phyloP scores from a whole-genome alignment of 208 protist species.

The Leptomonas seymouri region DNA sequence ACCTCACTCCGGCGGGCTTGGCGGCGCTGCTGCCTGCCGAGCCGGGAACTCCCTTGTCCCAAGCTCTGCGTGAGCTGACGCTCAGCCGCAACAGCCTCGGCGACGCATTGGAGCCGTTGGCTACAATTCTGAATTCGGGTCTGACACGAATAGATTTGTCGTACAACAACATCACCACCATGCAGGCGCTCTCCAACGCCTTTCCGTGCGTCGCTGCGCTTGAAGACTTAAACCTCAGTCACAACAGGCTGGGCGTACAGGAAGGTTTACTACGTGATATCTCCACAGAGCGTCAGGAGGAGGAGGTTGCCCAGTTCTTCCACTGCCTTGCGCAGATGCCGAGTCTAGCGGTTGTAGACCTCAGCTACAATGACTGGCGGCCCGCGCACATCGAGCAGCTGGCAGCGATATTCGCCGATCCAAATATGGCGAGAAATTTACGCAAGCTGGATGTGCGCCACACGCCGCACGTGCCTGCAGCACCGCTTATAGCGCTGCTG shows the following conservation, averaged over 20 bases:
- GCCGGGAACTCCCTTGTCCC: not conserved
- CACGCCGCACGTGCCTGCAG: conserved; percentile 40
- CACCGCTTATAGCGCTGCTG: conserved; percentile 53
- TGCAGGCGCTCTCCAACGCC: conserved; percentile 34
- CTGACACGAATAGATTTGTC: conserved; percentile 53
- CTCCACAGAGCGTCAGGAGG: conserved; percentile 17
- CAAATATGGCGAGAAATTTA: not conserved
- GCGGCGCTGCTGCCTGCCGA: conserved; percentile 45
- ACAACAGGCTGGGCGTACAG: conserved; percentile 79
- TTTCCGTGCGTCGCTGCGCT: conserved; percentile 40
- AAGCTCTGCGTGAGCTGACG: conserved; percentile 57
- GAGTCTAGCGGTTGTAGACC: conserved; percentile 45
- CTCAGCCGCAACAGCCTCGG: conserved; percentile 72
- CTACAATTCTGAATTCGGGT: conserved; percentile 41
- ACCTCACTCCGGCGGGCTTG: conserved; percentile 54
- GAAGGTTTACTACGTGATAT: conserved; percentile 15
- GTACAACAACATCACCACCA: conserved; percentile 63
- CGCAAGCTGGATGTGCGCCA: conserved; percentile 34
- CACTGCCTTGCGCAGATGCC: conserved; percentile 39
- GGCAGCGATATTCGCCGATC: conserved; percentile 21
- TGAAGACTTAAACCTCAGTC: conserved; percentile 55
- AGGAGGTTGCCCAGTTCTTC: conserved; percentile 43
- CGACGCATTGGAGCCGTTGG: conserved; percentile 46
- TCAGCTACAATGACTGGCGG: conserved; percentile 81
- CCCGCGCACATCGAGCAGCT: conserved; percentile 53